Percentiles rank a stretch among this genome's conserved stretches.
Evolutionary conservation across 345 rosid genomes (phyloP).

Genomic region (Syzygium aqueum): DNA sequence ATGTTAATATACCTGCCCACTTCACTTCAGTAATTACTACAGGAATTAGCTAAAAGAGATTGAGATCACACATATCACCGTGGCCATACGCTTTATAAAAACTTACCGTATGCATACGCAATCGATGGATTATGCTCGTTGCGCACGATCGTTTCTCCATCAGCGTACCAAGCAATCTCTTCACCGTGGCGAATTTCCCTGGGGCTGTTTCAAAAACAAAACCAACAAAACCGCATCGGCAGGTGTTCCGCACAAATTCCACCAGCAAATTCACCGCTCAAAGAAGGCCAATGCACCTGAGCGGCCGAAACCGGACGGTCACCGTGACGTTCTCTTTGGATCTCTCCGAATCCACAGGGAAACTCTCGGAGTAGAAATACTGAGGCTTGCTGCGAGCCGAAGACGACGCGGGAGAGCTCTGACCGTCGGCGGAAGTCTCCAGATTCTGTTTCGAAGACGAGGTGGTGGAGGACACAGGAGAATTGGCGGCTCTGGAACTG

Average conservation of each 20-base stretch:
- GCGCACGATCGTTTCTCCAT: conserved; percentile 90
- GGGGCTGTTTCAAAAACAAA: conserved; percentile 43
- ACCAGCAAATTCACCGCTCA: background rate
- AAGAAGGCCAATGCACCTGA: conserved; percentile 42
- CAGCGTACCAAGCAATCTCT: conserved; percentile 99
- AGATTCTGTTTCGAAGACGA: conserved; percentile 72
- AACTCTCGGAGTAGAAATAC: conserved; percentile 46
- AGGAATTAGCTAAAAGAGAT: background rate
- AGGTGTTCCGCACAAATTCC: background rate
- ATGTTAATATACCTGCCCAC: background rate
- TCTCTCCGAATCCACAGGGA: conserved; percentile 28
- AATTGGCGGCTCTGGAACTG: conserved; percentile 50
- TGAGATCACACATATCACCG: background rate
- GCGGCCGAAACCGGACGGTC: conserved; percentile 95
- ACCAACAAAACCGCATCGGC: conserved; percentile 9
- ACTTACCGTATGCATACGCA: conserved; percentile 95
- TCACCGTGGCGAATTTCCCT: conserved; percentile 97
- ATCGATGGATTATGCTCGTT: conserved; percentile 77
- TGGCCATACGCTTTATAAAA: background rate
- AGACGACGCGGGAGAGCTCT: conserved; percentile 94
- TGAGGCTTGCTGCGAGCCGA: conserved; percentile 87
- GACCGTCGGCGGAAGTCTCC: conserved; percentile 83
- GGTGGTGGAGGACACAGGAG: conserved; percentile 82
- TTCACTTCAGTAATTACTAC: background rate
- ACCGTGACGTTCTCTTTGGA: conserved; percentile 91